A percentile compares a stretch with the other conserved stretches of the same genome.
Conservation (phyloP, 176 grass and related monocot species). For the Ananas comosus region DNA sequence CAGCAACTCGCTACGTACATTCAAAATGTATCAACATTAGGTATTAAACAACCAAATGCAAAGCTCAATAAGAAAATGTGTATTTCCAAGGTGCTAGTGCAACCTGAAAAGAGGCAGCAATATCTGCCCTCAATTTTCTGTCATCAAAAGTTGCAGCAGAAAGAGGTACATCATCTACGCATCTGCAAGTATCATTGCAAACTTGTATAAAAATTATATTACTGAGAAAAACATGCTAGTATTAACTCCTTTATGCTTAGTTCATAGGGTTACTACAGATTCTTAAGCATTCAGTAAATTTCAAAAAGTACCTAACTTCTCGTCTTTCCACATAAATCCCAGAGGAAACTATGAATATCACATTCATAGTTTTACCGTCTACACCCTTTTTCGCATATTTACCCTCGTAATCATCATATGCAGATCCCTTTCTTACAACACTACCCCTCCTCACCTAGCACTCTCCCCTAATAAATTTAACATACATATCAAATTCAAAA, state of each 20-base stretch:
- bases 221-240: constrained; percentile 9
- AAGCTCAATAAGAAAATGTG: constrained; percentile 1
- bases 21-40: neutral
- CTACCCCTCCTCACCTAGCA: too few relatives aligned
- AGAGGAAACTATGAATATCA: too few relatives aligned
- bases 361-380: too few relatives aligned
- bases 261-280: too few relatives aligned
- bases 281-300: too few relatives aligned
- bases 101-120: constrained; percentile 99
- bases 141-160: constrained; percentile 53
- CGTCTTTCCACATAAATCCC: too few relatives aligned
- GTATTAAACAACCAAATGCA: constrained; percentile 19
- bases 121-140: constrained; percentile 55
- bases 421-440: too few relatives aligned
- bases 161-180: constrained; percentile 43
- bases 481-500: too few relatives aligned
- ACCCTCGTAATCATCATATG: too few relatives aligned
- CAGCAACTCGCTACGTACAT: constrained; percentile 61
- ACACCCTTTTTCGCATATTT: too few relatives aligned
- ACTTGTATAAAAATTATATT: constrained; percentile 16
- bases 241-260: neutral
- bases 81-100: neutral
- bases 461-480: too few relatives aligned
- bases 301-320: too few relatives aligned
- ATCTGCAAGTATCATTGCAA: constrained; percentile 35